Evolutionary conservation across 2,329 filamentous ascomycete genomes (phyloP), one percentile per base, ranked within the genome.

Genomic region (Calcarisporium arbuscula): DNA sequence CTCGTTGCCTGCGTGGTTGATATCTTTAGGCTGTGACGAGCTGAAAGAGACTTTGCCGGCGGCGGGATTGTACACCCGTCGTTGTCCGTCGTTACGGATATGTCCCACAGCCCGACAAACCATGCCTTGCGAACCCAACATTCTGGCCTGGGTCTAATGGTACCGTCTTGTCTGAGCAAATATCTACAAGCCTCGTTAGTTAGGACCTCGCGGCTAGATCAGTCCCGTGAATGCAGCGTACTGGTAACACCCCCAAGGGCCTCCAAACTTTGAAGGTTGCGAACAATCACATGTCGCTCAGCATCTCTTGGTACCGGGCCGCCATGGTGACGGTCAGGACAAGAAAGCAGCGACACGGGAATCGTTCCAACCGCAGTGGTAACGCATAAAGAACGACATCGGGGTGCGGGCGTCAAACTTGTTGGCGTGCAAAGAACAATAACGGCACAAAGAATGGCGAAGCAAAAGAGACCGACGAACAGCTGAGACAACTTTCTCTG

Each of bases 401-500:
- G n/a, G n/a, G n/a, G n/a, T n/a, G n/a, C n/a, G n/a, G n/a, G n/a
- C n/a, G n/a, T n/a, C n/a, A n/a, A 58, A 60, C 35, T 54, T 57
- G 44, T 60, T 63, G 18, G 52, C 56, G n/a, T n/a, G 0, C 49
- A 56, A 29, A 65, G 52, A 8, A 65, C 60, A 21, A 64, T 58
- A 22, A 63, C 54, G 9, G 58, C 58, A 15, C 60, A 56, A 8
- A 65, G 35, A 27, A 63, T 46, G 17, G 59, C 79, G 36, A 80
- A 68, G 26, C 63, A 70, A 47, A 83, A 82, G 3, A 85, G 69
- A 4, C 74, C 58, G 17, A 82, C 68, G 25, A 80, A 80, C 32
- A 85, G 70, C 50, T 80, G 77, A 45, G 74, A 77, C 32, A 85
- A 61, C 49, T 80, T 82, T 40, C 74, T 72, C 51, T 84, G 78